Evolutionary conservation across 2,329 filamentous ascomycete genomes (phyloP).

Genomic region (Aspergillus sp.): DNA sequence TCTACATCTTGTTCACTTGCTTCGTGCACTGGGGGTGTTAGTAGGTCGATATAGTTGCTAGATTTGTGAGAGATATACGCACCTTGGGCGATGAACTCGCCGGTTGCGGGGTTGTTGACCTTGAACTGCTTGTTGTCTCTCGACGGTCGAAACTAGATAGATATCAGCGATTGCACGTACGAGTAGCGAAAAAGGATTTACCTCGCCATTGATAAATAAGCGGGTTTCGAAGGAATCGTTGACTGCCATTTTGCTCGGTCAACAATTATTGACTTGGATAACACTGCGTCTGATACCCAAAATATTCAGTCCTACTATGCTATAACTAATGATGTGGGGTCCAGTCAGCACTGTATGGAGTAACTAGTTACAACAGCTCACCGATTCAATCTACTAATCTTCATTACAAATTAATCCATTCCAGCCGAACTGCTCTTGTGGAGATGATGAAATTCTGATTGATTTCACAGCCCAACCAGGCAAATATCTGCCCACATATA

Average conservation of each 20-base stretch:
- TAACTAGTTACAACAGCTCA: too few relatives aligned
- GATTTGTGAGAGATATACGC: background rate
- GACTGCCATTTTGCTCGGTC: background rate
- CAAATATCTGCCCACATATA: too few relatives aligned
- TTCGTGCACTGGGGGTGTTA: slow-evolving; percentile 21
- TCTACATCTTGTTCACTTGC: slow-evolving; percentile 29
- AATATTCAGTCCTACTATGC: too few relatives aligned
- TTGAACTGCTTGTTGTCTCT: slow-evolving; percentile 24
- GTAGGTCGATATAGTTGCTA: background rate
- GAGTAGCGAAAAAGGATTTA: slow-evolving; percentile 3
- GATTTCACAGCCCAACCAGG: too few relatives aligned
- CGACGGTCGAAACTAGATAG: slow-evolving; percentile 11
- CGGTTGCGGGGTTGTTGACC: slow-evolving; percentile 24
- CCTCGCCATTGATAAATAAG: slow-evolving; percentile 30
- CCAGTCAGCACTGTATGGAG: too few relatives aligned
- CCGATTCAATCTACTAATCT: too few relatives aligned
- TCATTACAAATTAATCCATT: too few relatives aligned
- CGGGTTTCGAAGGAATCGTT: slow-evolving; percentile 23
- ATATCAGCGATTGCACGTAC: background rate
- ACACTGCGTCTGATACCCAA: too few relatives aligned
- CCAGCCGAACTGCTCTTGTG: too few relatives aligned
- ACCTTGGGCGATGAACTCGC: slow-evolving; percentile 25
- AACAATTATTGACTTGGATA: too few relatives aligned
- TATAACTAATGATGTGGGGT: too few relatives aligned
- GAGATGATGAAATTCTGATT: too few relatives aligned